A percentile compares a stretch with the other conserved stretches of the same genome.
Conservation (phyloP, 1,139 yeast species). For the Nadsonia starkeyi-henricii region DNA sequence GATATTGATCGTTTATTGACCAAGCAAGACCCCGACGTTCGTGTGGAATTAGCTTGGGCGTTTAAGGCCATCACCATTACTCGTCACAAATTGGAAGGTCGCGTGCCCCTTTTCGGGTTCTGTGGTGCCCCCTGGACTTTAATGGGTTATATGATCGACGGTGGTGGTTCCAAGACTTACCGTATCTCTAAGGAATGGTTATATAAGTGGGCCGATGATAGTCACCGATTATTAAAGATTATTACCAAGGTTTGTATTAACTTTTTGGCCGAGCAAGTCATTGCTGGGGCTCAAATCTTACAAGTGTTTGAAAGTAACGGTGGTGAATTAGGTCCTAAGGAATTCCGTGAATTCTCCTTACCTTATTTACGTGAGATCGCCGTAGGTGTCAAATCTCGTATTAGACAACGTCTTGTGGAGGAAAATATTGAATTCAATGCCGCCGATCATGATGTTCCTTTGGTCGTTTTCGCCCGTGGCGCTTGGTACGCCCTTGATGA, state of each 20-base stretch:
- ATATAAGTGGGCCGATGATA: conserved; percentile 57
- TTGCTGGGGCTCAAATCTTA: conserved; percentile 95
- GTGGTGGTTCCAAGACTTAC: conserved; percentile 88
- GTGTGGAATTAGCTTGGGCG: conserved; percentile 81
- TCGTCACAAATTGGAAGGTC: conserved; percentile 66
- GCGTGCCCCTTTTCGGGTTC: conserved; percentile 89
- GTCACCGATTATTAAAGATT: conserved; percentile 60
- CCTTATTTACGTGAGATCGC: conserved; percentile 78
- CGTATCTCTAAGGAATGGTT: conserved; percentile 89
- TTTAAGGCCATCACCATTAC: conserved; percentile 83
- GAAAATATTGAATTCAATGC: conserved; percentile 8
- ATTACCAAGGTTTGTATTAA: conserved; percentile 84
- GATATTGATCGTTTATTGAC: conserved; percentile 46
- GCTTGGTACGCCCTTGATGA: conserved; percentile 95
- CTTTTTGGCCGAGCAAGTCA: conserved; percentile 84
- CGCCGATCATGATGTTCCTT: conserved; percentile 40
- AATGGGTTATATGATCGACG: conserved; percentile 93
- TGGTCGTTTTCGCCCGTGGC: conserved; percentile 88
- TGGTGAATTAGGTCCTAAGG: conserved; percentile 84
- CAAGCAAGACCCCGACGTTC: conserved; percentile 50
- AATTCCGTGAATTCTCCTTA: conserved; percentile 74
- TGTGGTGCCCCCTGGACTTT: conserved; percentile 98
- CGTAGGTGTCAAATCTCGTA: conserved; percentile 49
- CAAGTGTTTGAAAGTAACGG: conserved; percentile 98
- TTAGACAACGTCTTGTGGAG: conserved; percentile 62